These are phyloP conservation scores for Aspergillus sp. DNA, from an alignment of 2,329 filamentous ascomycete species.

Conservation along the genomic window DNA sequence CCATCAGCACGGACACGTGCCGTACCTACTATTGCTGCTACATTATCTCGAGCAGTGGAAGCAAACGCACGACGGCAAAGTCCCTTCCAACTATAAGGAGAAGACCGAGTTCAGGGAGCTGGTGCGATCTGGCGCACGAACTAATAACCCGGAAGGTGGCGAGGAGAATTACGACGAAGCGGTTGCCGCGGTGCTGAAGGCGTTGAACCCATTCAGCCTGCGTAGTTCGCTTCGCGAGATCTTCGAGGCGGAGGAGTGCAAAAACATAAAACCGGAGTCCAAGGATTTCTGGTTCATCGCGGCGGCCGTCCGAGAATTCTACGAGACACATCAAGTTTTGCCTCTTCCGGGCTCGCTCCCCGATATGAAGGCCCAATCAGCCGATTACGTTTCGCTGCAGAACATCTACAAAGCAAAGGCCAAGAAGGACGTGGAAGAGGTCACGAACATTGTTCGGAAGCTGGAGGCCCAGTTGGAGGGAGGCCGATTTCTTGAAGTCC, in stretches of 20 bases:
- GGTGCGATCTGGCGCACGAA: constrained; percentile 67
- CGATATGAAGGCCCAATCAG: constrained; percentile 96
- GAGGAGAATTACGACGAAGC: constrained; percentile 99
- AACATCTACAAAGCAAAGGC: constrained; percentile 92
- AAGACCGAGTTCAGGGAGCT: constrained; percentile 78
- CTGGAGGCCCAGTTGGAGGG: constrained; percentile 51
- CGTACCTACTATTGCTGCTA: constrained; percentile 79
- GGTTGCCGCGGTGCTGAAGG: constrained; percentile 80
- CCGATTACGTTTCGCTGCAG: constrained; percentile 85
- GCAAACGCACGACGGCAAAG: constrained; percentile 61
- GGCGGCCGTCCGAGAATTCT: constrained; percentile 74
- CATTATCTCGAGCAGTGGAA: constrained; percentile 84
- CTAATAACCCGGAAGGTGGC: constrained; percentile 74
- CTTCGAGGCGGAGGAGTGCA: constrained; percentile 67
- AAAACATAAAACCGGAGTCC: constrained; percentile 45
- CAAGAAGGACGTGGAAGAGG: constrained; percentile 72
- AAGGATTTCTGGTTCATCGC: constrained; percentile 88
- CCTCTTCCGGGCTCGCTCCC: constrained; percentile 85
- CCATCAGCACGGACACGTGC: constrained; percentile 87
- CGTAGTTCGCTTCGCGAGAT: constrained; percentile 72
- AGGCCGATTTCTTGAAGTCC: constrained; percentile 50
- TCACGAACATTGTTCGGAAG: constrained; percentile 63
- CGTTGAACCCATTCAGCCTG: constrained; percentile 68
- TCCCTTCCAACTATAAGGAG: constrained; percentile 75
- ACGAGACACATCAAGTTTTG: constrained; percentile 68